These are phyloP conservation scores for Grigorovia yakushimaensis DNA, from an alignment of 805 yeast genomes.

Conservation along the genomic window DNA sequence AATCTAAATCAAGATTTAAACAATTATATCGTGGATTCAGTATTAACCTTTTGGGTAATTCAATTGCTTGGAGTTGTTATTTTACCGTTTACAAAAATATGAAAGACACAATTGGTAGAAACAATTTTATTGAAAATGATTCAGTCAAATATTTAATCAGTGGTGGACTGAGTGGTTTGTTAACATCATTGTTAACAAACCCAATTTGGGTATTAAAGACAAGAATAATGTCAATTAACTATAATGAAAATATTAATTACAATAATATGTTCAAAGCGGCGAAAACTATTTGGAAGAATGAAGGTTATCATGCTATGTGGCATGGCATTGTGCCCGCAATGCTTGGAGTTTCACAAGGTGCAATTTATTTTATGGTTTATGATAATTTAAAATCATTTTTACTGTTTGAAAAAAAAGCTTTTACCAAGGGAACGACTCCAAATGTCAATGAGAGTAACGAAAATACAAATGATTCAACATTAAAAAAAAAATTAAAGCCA, in stretches of 20 bases:
- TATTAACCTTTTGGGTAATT: slow-evolving; percentile 75
- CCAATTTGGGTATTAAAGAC: slow-evolving; percentile 97
- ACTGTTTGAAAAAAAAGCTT: slow-evolving; percentile 1
- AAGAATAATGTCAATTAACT: slow-evolving; percentile 53
- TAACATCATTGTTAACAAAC: slow-evolving; percentile 71
- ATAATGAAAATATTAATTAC: slow-evolving; percentile 29
- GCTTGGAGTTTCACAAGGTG: slow-evolving; percentile 80
- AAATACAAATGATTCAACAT: too few relatives aligned
- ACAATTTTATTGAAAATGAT: not conserved
- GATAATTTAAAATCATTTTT: slow-evolving; percentile 55
- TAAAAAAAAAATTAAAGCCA: slow-evolving; percentile 21
- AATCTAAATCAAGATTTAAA: slow-evolving; percentile 3
- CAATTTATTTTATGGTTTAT: slow-evolving; percentile 77
- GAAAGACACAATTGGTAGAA: slow-evolving; percentile 32
- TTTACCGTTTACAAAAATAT: slow-evolving; percentile 65
- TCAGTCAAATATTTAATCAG: slow-evolving; percentile 41
- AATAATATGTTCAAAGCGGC: slow-evolving; percentile 49
- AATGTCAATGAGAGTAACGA: too few relatives aligned
- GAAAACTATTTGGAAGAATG: slow-evolving; percentile 35
- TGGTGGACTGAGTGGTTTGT: slow-evolving; percentile 62
- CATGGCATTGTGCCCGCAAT: slow-evolving; percentile 66
- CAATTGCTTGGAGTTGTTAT: slow-evolving; percentile 82
- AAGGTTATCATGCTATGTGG: slow-evolving; percentile 59
- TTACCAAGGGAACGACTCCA: too few relatives aligned
- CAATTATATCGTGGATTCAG: slow-evolving; percentile 64